These are phyloP conservation scores for Andrographis paniculata DNA, from an alignment of 305 asterid species.

Conservation along the genomic window DNA sequence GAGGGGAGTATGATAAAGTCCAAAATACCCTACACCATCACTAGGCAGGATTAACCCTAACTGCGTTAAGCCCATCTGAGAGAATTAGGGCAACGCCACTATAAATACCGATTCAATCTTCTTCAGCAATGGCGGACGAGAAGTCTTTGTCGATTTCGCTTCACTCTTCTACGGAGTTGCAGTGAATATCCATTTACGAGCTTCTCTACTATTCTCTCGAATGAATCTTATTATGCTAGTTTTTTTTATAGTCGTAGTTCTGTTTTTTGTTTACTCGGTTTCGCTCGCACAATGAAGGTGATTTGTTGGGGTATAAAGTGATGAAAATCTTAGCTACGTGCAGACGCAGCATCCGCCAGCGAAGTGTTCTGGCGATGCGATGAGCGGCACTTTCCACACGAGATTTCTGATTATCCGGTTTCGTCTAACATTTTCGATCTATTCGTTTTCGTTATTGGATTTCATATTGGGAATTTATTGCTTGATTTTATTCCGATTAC, in stretches of 20 bases:
- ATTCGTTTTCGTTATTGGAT: neutral
- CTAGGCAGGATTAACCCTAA: neutral
- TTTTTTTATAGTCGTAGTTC: neutral
- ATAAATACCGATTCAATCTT: too few species aligned
- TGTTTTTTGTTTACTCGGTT: neutral
- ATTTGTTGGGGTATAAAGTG: neutral
- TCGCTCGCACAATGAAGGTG: neutral
- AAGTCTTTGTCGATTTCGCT: too few species aligned
- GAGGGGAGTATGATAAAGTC: too few species aligned
- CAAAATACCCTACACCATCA: too few species aligned
- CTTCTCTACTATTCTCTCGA: too few species aligned
- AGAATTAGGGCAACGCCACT: constrained; percentile 14
- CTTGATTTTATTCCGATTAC: too few species aligned
- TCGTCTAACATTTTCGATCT: neutral
- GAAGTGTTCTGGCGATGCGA: constrained; percentile 17
- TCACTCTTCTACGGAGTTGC: too few species aligned
- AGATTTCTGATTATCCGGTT: constrained; percentile 23
- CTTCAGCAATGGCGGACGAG: too few species aligned
- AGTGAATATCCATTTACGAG: too few species aligned
- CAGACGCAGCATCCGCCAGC: constrained; percentile 27
- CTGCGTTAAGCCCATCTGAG: neutral
- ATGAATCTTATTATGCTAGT: too few species aligned
- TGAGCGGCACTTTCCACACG: constrained; percentile 42
- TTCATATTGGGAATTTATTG: too few species aligned
- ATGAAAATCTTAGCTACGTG: constrained; percentile 27